Base-by-base conservation (phyloP, 352 stramenopile species). In the Thraustochytrium sp. region DNA sequence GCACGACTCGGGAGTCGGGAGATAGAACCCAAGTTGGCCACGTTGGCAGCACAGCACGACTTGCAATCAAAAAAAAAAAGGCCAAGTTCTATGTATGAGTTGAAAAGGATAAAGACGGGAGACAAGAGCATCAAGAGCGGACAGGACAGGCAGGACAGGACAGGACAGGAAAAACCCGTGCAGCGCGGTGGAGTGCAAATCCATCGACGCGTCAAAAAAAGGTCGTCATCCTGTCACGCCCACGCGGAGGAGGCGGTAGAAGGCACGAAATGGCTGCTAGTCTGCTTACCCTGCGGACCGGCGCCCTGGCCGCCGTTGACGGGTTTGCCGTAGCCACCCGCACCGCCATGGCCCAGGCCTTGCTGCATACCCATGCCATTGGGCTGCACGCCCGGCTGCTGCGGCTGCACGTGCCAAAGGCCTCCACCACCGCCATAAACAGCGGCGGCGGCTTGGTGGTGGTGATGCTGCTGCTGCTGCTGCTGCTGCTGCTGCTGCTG, bases 241-340 rank as follows among this genome's bases (percentile, higher is more conserved):
- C 59, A 72, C 21, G 59, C 59, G 36, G 59, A 72, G 13, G 59
- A 72, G 8, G 59, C 59, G 40, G n/a, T n/a, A n/a, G 59, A 72
- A 11, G 21, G 59, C 8, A 72, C 59, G 31, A 72, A 72, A 26
- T 72, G 59, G n/a, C 59, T 29, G n/a, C 59, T 44, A 26, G 59
- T 46, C 36, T 72, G 59, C 59, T 72, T 72, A 16, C 59, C 59
- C 59, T 72, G 59, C 59, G 59, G 59, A 72, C 59, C 59, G 11
- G 59, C 21, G 26, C 11, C 40, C 59, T 72, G 59, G 8, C 59
- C 59, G n/a, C 40, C n/a, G n/a, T n/a, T 44, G 40, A 72, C 59
- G 26, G 59, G 8, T 29, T 72, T 72, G 42, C 13, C 26, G 26
- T 34, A 72, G 2, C 59, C 21, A 21, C 31, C 31, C 54, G 5